These are phyloP conservation scores for Naegleria fowleri DNA, from an alignment of 208 protist genomes.

Conservation along the genomic window DNA sequence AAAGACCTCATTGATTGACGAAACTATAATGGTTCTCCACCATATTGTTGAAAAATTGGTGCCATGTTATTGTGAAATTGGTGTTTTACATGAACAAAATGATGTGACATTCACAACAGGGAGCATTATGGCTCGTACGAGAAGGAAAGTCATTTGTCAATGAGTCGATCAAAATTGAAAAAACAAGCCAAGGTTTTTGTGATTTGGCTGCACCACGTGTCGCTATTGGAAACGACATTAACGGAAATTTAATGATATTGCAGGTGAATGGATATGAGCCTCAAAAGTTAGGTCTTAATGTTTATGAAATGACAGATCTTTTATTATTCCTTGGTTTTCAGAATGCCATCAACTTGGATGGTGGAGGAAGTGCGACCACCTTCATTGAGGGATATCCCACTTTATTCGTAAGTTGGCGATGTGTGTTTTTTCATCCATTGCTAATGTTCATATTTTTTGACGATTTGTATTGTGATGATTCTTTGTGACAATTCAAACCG, in stretches of 20 bases:
- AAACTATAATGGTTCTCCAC: too few relatives aligned
- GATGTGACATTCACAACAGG: too few relatives aligned
- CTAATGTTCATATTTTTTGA: too few relatives aligned
- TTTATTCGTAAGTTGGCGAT: constrained; percentile 26
- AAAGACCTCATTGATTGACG: constrained; percentile 25
- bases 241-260: constrained; percentile 33
- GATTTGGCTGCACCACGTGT: constrained; percentile 27
- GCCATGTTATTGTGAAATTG: too few relatives aligned
- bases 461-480: background rate
- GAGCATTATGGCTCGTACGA: constrained; percentile 39
- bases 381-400: constrained; percentile 4
- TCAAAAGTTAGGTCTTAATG: background rate
- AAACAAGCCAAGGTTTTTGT: constrained; percentile 21
- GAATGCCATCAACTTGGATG: constrained; percentile 47
- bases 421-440: too few relatives aligned
- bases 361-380: constrained; percentile 34
- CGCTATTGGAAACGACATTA: constrained; percentile 31
- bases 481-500: too few relatives aligned
- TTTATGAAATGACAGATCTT: constrained; percentile 35
- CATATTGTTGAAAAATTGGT: too few relatives aligned
- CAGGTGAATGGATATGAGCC: constrained; percentile 35
- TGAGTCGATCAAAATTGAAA: constrained; percentile 29
- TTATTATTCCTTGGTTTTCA: constrained; percentile 36
- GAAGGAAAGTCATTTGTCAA: constrained; percentile 34
- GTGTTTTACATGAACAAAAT: too few relatives aligned